phyloP scores from a whole-genome alignment of 2,329 filamentous ascomycete genomes.

The Cercospora janseana region DNA sequence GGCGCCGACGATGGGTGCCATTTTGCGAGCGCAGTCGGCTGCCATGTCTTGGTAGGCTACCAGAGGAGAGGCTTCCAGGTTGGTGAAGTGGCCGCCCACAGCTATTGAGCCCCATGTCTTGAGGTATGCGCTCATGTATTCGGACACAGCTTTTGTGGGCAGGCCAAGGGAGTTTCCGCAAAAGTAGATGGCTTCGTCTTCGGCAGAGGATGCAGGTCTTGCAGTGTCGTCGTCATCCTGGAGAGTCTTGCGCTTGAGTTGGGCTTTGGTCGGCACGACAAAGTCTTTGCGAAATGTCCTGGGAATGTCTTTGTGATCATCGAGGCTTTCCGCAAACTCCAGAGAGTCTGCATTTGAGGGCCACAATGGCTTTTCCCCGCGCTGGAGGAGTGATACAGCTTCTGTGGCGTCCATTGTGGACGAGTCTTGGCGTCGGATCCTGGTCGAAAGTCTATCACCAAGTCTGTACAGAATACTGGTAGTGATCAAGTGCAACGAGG shows the following conservation, averaged over 20 bases:
- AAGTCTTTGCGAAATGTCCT: slow-evolving; percentile 54
- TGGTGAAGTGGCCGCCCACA: slow-evolving; percentile 70
- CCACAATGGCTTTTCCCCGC: slow-evolving; percentile 27
- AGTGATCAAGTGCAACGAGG: not conserved
- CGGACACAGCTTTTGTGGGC: slow-evolving; percentile 67
- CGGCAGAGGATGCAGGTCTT: slow-evolving; percentile 18
- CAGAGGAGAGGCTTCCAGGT: slow-evolving; percentile 59
- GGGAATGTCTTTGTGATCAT: slow-evolving; percentile 24
- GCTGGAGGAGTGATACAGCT: slow-evolving; percentile 29
- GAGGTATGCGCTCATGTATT: slow-evolving; percentile 68
- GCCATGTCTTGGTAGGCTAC: slow-evolving; percentile 76
- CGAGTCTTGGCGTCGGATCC: slow-evolving; percentile 7
- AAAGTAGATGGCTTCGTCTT: slow-evolving; percentile 67
- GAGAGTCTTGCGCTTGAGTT: slow-evolving; percentile 64
- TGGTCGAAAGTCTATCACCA: not conserved
- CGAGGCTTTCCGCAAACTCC: slow-evolving; percentile 31
- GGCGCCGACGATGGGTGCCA: slow-evolving; percentile 72
- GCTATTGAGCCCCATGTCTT: slow-evolving; percentile 82
- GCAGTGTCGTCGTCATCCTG: slow-evolving; percentile 28
- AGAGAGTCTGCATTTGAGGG: slow-evolving; percentile 28
- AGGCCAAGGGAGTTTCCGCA: slow-evolving; percentile 87
- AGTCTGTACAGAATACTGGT: not conserved
- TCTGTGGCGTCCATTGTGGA: slow-evolving; percentile 28
- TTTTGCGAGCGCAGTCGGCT: slow-evolving; percentile 66
- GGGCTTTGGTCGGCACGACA: slow-evolving; percentile 70